phyloP scores from a whole-genome alignment of 164 flowering plant genomes.

The Saururus chinensis region DNA sequence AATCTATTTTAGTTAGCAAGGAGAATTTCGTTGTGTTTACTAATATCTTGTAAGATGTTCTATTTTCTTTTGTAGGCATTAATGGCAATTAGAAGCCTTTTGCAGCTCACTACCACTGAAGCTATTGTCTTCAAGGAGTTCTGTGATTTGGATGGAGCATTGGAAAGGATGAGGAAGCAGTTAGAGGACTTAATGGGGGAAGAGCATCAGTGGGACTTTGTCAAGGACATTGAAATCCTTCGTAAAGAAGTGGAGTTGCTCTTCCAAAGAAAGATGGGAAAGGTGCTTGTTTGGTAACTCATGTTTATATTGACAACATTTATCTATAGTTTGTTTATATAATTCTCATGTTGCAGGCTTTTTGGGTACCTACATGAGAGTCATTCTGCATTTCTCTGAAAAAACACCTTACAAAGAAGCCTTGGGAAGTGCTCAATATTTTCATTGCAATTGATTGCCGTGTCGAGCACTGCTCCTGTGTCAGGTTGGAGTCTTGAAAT shows the following conservation, averaged over 20 bases:
- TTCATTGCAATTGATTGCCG: no score
- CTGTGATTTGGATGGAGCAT: slow-evolving; percentile 51
- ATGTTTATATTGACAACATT: not conserved
- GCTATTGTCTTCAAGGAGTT: slow-evolving; percentile 48
- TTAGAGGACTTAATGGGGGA: slow-evolving; percentile 43
- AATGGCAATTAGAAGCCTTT: slow-evolving; percentile 52
- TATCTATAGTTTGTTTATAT: not conserved
- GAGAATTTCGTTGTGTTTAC: not conserved
- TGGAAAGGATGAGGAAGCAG: slow-evolving; percentile 48
- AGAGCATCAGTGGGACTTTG: slow-evolving; percentile 46
- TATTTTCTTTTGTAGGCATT: slow-evolving; percentile 46
- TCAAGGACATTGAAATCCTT: slow-evolving; percentile 55
- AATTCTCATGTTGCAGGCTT: not conserved
- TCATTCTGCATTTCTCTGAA: not conserved
- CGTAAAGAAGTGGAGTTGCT: slow-evolving; percentile 57
- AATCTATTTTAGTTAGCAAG: not conserved
- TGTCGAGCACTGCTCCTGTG: no score
- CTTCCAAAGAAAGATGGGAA: slow-evolving; percentile 44
- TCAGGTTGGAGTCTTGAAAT: no score
- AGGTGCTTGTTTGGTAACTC: slow-evolving; percentile 18
- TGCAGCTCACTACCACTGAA: slow-evolving; percentile 48
- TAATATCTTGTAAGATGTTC: not conserved
- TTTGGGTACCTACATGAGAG: slow-evolving; percentile 3
- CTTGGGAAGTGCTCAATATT: no score
- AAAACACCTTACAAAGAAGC: no score